Evolutionary conservation across 345 rosid genomes (phyloP), one percentile per base, ranked within the genome.

Genomic region (Salix udensis): DNA sequence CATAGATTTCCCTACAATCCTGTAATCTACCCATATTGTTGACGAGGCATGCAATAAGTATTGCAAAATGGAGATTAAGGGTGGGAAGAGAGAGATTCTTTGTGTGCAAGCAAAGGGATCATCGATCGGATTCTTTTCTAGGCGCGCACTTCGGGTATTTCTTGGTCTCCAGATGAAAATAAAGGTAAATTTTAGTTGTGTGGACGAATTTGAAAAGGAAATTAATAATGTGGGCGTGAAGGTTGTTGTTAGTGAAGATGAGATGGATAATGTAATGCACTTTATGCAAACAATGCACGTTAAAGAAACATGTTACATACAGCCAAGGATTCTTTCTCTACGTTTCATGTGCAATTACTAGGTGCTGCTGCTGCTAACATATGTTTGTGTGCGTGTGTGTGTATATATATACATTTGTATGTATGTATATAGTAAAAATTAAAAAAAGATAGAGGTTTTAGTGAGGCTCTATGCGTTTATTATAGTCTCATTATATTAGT

Each of bases 201-300:
- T 78, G 77, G 80, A 80, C 75, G 77, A 79, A 77, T 21, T 21
- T 53, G n/a, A 46, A 23, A 48, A 37, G 50, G 65, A 67, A 85
- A 82, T n/a, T n/a, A n/a, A n/a, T 79, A 82, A 82, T 72, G 26
- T 67, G 70, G 28, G 70, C 72, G 24, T 44, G 40, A 77, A 40
- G 58, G 69, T 53, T 71, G 75, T 70, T 71, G 19, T 67, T 48
- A 58, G 78, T 70, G 55, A 66, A 71, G 71, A 31, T n/a, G 15
- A 73, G 18, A 19, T 36, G 55, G 23, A 50, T 18, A 39, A 28
- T 60, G 31, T 53, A 21, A 61, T n/a, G 28, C 23, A 42, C n/a
- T 39, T 24, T 4, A 58, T 1, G 16, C 4, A 10, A 40, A 10
- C 13, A 2, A 40, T 10, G 12, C 3, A 10, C 44, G 13, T 10